Evolutionary conservation across 768 basidiomycete genomes (phyloP).

Genomic region (Mycena floridula): DNA sequence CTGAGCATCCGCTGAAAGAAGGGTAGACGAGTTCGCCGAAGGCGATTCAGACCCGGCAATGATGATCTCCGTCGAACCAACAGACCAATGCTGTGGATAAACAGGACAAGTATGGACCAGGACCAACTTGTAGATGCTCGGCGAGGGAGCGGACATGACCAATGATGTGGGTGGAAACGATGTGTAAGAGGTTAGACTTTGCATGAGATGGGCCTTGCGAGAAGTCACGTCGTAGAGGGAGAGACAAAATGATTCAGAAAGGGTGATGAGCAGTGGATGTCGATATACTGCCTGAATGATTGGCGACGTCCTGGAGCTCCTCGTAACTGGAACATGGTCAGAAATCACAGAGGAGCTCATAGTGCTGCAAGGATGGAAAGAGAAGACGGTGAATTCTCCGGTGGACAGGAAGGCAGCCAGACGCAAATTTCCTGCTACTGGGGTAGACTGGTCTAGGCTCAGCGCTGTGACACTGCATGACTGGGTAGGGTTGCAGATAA

Average conservation of each 20-base stretch:
- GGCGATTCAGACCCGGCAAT: conserved; percentile 35
- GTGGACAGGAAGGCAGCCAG: conserved; percentile 60
- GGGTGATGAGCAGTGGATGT: conserved; percentile 69
- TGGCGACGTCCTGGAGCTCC: conserved; percentile 32
- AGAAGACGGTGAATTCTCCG: conserved; percentile 62
- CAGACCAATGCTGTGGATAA: conserved; percentile 77
- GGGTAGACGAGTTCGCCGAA: conserved; percentile 11
- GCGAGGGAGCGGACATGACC: conserved; percentile 62
- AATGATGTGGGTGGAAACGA: conserved; percentile 76
- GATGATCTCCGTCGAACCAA: conserved; percentile 70
- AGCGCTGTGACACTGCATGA: conserved; percentile 52
- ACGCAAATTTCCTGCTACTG: conserved; percentile 33
- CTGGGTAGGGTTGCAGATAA: conserved; percentile 37
- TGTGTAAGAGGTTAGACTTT: conserved; percentile 71
- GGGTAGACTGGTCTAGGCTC: conserved; percentile 70
- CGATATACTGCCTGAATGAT: conserved; percentile 69
- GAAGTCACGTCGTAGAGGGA: conserved; percentile 67
- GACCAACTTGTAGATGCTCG: conserved; percentile 62
- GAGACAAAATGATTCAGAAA: conserved; percentile 62
- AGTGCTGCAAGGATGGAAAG: conserved; percentile 39
- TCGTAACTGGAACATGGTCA: conserved; percentile 40
- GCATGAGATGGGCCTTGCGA: conserved; percentile 44
- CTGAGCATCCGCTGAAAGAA: conserved; percentile 10
- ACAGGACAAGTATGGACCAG: conserved; percentile 72
- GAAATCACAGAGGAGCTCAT: conserved; percentile 34